phyloP scores from a whole-genome alignment of 495 filamentous ascomycete genomes.

The Parmelia sp. region DNA sequence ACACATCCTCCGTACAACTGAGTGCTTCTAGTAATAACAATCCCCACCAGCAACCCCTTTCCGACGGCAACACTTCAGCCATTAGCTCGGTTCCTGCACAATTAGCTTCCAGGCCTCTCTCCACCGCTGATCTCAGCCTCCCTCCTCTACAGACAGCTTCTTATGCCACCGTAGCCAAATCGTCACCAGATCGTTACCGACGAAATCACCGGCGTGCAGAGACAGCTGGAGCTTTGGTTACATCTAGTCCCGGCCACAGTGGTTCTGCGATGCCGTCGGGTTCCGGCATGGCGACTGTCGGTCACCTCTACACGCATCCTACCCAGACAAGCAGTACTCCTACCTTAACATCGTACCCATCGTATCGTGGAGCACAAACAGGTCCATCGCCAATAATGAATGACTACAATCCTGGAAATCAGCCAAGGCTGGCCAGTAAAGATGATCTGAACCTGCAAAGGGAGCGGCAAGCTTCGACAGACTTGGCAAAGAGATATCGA shows the following conservation, averaged over 20 bases:
- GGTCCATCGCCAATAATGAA: slow-evolving; percentile 9
- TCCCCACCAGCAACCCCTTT: slow-evolving; percentile 20
- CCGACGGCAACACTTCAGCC: slow-evolving; percentile 42
- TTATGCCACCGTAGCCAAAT: slow-evolving; percentile 38
- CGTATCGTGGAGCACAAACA: slow-evolving; percentile 24
- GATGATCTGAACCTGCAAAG: slow-evolving; percentile 51
- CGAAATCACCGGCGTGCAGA: slow-evolving; percentile 50
- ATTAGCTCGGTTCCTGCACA: slow-evolving; percentile 34
- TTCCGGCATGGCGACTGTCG: slow-evolving; percentile 36
- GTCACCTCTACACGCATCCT: slow-evolving; percentile 36
- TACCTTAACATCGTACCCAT: slow-evolving; percentile 25
- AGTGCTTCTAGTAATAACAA: slow-evolving; percentile 31
- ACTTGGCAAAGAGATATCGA: slow-evolving; percentile 69
- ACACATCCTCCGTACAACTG: slow-evolving; percentile 55
- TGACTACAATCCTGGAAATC: slow-evolving; percentile 12
- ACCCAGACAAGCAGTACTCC: slow-evolving; percentile 30
- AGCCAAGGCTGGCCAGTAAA: slow-evolving; percentile 30
- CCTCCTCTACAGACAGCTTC: slow-evolving; percentile 37
- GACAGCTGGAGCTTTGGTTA: slow-evolving; percentile 26
- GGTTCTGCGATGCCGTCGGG: slow-evolving; percentile 40
- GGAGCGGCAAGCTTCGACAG: slow-evolving; percentile 38
- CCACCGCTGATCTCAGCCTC: slow-evolving; percentile 45
- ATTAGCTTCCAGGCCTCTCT: slow-evolving; percentile 41
- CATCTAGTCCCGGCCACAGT: slow-evolving; percentile 17
- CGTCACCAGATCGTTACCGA: slow-evolving; percentile 63